These are phyloP conservation scores for Sporothrix dimorphospora DNA, from an alignment of 2,329 filamentous ascomycete genomes.

Conservation along the genomic window DNA sequence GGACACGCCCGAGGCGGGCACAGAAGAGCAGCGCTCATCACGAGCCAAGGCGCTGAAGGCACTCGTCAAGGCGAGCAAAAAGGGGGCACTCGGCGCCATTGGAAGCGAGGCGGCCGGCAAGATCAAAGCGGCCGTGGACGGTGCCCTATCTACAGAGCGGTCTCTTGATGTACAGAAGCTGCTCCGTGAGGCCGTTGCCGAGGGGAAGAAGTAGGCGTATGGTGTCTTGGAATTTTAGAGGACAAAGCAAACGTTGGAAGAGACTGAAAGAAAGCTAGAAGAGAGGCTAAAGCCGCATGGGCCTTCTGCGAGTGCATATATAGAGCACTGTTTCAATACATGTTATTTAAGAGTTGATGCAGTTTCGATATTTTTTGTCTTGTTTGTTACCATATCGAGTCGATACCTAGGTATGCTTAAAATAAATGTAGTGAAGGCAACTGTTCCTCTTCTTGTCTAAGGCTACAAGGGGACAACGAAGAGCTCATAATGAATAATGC, in stretches of 20 bases:
- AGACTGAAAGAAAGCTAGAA: too few species aligned
- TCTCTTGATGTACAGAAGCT: constrained; percentile 42
- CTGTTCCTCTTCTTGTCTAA: too few species aligned
- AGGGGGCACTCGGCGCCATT: constrained; percentile 47
- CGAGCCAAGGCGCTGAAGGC: constrained; percentile 52
- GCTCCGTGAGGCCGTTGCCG: constrained; percentile 35
- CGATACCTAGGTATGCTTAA: too few species aligned
- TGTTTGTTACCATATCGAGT: too few species aligned
- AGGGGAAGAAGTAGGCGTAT: constrained; percentile 7
- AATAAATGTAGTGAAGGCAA: too few species aligned
- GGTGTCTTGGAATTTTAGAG: neutral
- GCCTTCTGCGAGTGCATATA: neutral
- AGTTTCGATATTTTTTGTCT: too few species aligned
- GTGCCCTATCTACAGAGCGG: constrained; percentile 38
- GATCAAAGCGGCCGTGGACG: constrained; percentile 57
- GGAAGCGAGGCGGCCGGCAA: constrained; percentile 30
- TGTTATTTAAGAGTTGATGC: neutral
- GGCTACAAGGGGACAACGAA: too few species aligned
- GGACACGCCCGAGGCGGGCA: constrained; percentile 50
- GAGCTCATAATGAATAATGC: too few species aligned
- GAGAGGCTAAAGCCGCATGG: neutral
- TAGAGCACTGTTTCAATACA: neutral
- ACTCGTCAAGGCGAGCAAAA: constrained; percentile 47
- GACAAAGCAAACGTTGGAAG: too few species aligned
- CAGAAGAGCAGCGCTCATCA: constrained; percentile 55